Evolutionary conservation across 1,284 basidiomycete species (phyloP), one percentile per base, ranked within the genome.

Genomic region (Tilletia setariae): DNA sequence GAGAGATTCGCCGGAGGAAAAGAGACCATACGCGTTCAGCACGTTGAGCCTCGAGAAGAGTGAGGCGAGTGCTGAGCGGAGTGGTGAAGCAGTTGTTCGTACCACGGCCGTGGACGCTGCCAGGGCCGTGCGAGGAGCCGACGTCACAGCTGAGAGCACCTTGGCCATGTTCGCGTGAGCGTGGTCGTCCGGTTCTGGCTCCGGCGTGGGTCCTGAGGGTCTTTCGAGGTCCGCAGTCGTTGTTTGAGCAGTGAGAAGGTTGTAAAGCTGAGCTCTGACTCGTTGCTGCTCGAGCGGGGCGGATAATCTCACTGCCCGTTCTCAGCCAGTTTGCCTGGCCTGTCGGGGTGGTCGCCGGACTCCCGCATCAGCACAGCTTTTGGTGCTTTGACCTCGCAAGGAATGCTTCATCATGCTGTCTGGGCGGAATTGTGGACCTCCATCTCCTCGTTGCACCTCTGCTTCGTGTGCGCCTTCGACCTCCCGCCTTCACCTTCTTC

Each of bases 31-130:
- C 8, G 25, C 7, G 13, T 32, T 61, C 25, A 61, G 21, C 9
- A 61, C 16, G 23, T 61, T 61, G 13, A 61, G 56, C 4, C 56
- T 25, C 23, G 56, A 61, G 56, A 40, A 35, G 56, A 61, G 56
- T 9, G 25, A 40, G 56, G 21, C 19, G 25, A 61, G 56, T 9
- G 56, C 30, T 13, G 51, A 21, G 51, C 28, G 51, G 11, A 53
- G 16, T 2, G 35, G 35, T 6, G 4, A 40, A 11, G 35, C 11
- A 11, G 35, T 40, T 11, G 21, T 23, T 19, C 46, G 46, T 19
- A 23, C 4, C 46, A 23, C 46, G 7, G 46, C 19, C 4, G 19
- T 49, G 46, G 21, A 23, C 16, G 30, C 56, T 9, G 56, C 56
- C 8, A 16, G 28, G 56, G 56, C 25, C 19, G 56, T 32, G 56